Percentiles rank a stretch among this genome's conserved stretches.
Evolutionary conservation across 768 basidiomycete species (phyloP).

Genomic region (Podaxis sp.): DNA sequence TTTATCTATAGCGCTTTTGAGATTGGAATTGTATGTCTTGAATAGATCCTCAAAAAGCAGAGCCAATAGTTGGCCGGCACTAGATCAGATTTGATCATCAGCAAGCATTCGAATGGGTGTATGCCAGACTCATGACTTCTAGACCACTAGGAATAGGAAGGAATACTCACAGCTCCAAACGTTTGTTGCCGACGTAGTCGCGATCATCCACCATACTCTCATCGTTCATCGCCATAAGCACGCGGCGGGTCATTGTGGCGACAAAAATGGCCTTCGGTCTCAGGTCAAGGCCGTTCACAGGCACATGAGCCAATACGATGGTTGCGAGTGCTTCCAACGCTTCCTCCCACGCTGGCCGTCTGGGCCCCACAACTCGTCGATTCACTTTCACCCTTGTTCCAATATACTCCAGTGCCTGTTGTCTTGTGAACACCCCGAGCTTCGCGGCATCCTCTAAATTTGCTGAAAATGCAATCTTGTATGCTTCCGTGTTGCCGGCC

Average conservation of each 20-base stretch:
- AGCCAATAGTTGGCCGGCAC: slow-evolving; percentile 93
- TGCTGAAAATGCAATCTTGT: slow-evolving; percentile 82
- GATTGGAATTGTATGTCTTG: slow-evolving; percentile 96
- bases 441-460: slow-evolving; percentile 95
- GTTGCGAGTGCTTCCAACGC: slow-evolving; percentile 96
- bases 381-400: slow-evolving; percentile 91
- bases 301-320: slow-evolving; percentile 95
- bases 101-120: not conserved
- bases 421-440: slow-evolving; percentile 85
- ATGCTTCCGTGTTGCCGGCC: slow-evolving; percentile 87
- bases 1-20: slow-evolving; percentile 95
- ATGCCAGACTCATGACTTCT: not conserved
- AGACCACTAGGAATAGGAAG: not conserved
- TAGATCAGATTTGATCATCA: slow-evolving; percentile 28
- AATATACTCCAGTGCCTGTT: slow-evolving; percentile 94
- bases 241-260: slow-evolving; percentile 94
- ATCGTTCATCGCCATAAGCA: slow-evolving; percentile 95
- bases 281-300: slow-evolving; percentile 86
- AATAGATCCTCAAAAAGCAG: slow-evolving; percentile 97
- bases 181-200: slow-evolving; percentile 99
- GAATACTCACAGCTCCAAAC: slow-evolving; percentile 83
- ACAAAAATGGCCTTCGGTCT: slow-evolving; percentile 94
- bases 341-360: slow-evolving; percentile 89
- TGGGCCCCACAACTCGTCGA: slow-evolving; percentile 73
- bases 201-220: slow-evolving; percentile 97